A percentile compares a stretch with the other conserved stretches of the same genome.
Conservation (phyloP, 2,329 filamentous ascomycete genomes). For the Sporothrix luriei region DNA sequence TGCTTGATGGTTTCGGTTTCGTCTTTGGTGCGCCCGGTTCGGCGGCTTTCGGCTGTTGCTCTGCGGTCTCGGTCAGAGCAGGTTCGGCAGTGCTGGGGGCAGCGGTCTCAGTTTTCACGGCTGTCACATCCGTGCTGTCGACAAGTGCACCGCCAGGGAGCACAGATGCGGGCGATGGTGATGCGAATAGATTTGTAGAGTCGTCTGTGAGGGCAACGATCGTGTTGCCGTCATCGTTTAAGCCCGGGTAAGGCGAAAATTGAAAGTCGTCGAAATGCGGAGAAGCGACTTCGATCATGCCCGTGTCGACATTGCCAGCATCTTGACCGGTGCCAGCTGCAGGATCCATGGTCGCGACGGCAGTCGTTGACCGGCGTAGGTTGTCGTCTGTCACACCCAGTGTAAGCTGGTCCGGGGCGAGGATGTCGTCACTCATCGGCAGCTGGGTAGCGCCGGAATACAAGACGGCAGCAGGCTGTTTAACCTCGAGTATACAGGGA, state of each 20-base stretch:
- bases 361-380: not conserved
- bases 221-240: slow-evolving; percentile 47
- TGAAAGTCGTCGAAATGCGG: slow-evolving; percentile 58
- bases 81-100: slow-evolving; percentile 34
- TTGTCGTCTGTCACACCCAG: slow-evolving; percentile 29
- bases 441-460: slow-evolving; percentile 42
- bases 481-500: slow-evolving; percentile 44
- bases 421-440: slow-evolving; percentile 40
- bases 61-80: slow-evolving; percentile 39
- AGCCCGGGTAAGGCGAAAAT: slow-evolving; percentile 51
- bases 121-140: not conserved
- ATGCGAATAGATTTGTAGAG: slow-evolving; percentile 41
- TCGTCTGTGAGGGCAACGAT: slow-evolving; percentile 49
- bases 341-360: not conserved
- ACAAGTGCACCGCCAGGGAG: not conserved
- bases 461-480: slow-evolving; percentile 37
- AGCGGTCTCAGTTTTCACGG: not conserved
- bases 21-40: not conserved
- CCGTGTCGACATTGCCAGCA: slow-evolving; percentile 38
- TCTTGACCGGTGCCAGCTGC: not conserved
- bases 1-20: not conserved
- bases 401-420: not conserved
- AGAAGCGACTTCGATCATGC: slow-evolving; percentile 47
- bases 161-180: slow-evolving; percentile 35
- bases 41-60: slow-evolving; percentile 33